These are phyloP conservation scores for Priceomyces haplophilus DNA, from an alignment of 805 yeast genomes.

Conservation along the genomic window DNA sequence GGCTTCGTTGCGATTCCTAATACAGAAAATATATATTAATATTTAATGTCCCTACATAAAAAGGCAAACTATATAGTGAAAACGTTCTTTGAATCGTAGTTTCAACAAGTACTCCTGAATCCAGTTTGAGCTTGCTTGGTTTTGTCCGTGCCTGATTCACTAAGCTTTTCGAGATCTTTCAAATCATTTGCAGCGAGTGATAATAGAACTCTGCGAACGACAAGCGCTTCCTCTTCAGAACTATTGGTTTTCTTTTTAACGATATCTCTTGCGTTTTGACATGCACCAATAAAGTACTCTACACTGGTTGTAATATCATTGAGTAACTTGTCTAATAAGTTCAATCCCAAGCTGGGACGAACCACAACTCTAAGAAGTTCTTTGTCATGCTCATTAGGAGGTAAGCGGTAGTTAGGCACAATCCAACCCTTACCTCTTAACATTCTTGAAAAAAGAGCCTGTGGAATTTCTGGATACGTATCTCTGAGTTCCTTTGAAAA, in stretches of 20 bases:
- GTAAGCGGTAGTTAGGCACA: conserved; percentile 84
- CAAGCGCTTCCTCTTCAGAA: conserved; percentile 24
- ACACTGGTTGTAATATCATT: conserved; percentile 53
- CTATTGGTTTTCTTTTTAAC: conserved; percentile 13
- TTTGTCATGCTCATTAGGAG: conserved; percentile 50
- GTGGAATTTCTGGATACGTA: conserved; percentile 78
- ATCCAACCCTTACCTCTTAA: conserved; percentile 82
- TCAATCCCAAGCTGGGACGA: conserved; percentile 61
- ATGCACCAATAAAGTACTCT: conserved; percentile 51
- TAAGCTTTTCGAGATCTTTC: conserved; percentile 29
- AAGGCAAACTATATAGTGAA: background rate
- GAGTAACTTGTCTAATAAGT: conserved; percentile 61
- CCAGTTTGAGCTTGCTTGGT: conserved; percentile 16
- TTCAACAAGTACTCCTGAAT: conserved; percentile 36
- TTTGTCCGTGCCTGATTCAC: no score
- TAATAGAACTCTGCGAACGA: conserved; percentile 48
- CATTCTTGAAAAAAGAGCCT: conserved; percentile 66
- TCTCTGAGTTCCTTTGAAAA: conserved; percentile 56
- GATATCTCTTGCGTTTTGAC: conserved; percentile 34
- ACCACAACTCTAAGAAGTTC: conserved; percentile 87
- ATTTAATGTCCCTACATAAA: background rate
- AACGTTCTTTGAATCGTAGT: no score
- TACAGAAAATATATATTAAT: background rate
- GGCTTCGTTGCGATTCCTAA: no score
- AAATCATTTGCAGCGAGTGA: conserved; percentile 58